Percentiles rank a stretch among this genome's conserved stretches.
phyloP scores from a whole-genome alignment of 2,329 filamentous ascomycete species.

The Harringtonia lauricola region DNA sequence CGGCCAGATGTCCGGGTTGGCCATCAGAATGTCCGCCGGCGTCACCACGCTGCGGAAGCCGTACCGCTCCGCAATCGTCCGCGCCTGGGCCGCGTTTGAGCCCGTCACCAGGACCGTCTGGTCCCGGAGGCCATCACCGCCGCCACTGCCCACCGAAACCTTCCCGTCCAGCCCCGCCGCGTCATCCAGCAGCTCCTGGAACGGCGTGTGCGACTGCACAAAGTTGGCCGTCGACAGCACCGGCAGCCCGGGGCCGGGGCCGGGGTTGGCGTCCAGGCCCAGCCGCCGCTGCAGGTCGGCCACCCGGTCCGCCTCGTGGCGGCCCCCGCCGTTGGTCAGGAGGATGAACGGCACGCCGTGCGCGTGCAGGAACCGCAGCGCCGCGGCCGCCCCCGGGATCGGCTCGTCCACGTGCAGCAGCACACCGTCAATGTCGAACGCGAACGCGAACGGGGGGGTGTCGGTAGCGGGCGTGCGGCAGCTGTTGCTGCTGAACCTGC shows the following conservation, averaged over 20 bases:
- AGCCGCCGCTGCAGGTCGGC: conserved; percentile 57
- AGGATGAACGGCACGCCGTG: conserved; percentile 84
- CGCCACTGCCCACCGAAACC: not conserved
- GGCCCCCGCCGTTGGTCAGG: conserved; percentile 90
- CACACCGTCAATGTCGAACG: conserved; percentile 74
- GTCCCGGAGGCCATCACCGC: conserved; percentile 33
- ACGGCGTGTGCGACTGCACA: conserved; percentile 86
- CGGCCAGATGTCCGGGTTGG: conserved; percentile 69
- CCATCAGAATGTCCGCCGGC: conserved; percentile 69
- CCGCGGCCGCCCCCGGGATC: conserved; percentile 65
- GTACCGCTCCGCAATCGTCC: conserved; percentile 63
- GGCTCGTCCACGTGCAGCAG: conserved; percentile 71
- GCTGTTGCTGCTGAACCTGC: not conserved
- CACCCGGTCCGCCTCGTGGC: conserved; percentile 64
- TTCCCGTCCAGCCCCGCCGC: conserved; percentile 4
- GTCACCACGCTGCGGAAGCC: conserved; percentile 77
- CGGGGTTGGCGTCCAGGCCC: conserved; percentile 78
- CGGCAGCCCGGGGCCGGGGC: conserved; percentile 61
- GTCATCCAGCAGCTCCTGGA: conserved; percentile 48
- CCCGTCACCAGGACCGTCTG: conserved; percentile 68
- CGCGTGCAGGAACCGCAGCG: conserved; percentile 61
- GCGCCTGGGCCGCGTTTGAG: conserved; percentile 54
- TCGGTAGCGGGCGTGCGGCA: not conserved
- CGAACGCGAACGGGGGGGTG: conserved; percentile 26
- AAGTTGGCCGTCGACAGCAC: conserved; percentile 58